Base-by-base conservation (phyloP, 768 basidiomycete species). In the Ephemerocybe angulata region DNA sequence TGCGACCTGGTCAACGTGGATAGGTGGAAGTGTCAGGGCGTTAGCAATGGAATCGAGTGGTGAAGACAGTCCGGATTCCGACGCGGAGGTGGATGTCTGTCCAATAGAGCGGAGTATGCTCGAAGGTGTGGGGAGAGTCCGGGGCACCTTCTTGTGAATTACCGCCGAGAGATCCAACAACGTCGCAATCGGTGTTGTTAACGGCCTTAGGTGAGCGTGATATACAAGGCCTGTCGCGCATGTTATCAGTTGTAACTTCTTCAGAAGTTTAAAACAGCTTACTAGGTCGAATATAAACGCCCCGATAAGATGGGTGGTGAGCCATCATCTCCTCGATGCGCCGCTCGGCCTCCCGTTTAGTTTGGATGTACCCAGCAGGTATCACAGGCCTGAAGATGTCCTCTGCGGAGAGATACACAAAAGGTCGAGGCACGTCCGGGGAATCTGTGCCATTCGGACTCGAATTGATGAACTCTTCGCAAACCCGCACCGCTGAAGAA, bases 1-100 rank as follows among this genome's bases (percentile, higher is more conserved):
- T 2, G 88, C 97, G 42, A 98, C 93, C 58, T 94, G 92, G 62
- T 99, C 97, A 21, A 98, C 93, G 64, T 98, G 96, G 40, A 98
- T 84, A 1, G 97, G 95, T 28, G 89, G 92, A 52, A 88, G 86
- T n/a, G 81, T 78, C 49, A 98, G 70, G 17, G 88, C 85, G 57
- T 88, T 88, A 6, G 92, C 89, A 31, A 94, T 71, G 2, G 88
- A 85, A 29, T 83, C 76, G 37, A 88, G 70, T 15, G 82, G 65
- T 22, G 82, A 82, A 22, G 66, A 60, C 44, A 33, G 52, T 60
- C 60, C 68, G 66, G 52, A 65, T 63, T 49, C 68, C 58, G 60
- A 76, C 22, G 40, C 22, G 51, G 57, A 43, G 41, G 60, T 31
- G 42, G 57, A 48, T 29, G 55, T 62, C 35, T 77, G 67, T 38